Evolutionary conservation across 148 eudicot species (phyloP).

Genomic region (Rhododendron griersonianum): DNA sequence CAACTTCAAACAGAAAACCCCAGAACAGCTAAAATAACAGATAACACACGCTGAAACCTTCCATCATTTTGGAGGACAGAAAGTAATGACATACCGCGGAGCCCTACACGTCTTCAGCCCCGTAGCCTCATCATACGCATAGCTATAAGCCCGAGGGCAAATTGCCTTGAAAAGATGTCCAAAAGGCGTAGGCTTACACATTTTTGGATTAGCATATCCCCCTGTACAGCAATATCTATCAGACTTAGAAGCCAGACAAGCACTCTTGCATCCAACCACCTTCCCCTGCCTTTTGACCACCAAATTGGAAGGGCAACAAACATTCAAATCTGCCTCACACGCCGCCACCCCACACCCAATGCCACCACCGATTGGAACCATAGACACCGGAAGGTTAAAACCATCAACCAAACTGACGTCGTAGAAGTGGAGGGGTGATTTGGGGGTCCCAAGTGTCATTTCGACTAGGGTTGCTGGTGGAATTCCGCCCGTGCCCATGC

Average conservation of each 20-base stretch:
- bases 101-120: slow-evolving; percentile 63
- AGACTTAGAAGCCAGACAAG: slow-evolving; percentile 49
- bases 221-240: slow-evolving; percentile 55
- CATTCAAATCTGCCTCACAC: slow-evolving; percentile 59
- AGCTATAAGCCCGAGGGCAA: slow-evolving; percentile 58
- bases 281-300: slow-evolving; percentile 33
- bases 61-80: slow-evolving; percentile 26
- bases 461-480: slow-evolving; percentile 65
- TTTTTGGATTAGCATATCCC: slow-evolving; percentile 26
- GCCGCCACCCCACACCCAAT: slow-evolving; percentile 53
- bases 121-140: slow-evolving; percentile 46
- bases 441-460: slow-evolving; percentile 56
- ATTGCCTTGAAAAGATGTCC: slow-evolving; percentile 42
- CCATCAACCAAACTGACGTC: slow-evolving; percentile 75
- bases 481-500: slow-evolving; percentile 44
- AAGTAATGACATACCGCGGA: slow-evolving; percentile 52
- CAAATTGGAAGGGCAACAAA: slow-evolving; percentile 42
- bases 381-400: slow-evolving; percentile 59
- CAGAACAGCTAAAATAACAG: too few relatives aligned
- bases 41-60: too few relatives aligned
- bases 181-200: slow-evolving; percentile 45
- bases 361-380: slow-evolving; percentile 41
- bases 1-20: background rate
- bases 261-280: slow-evolving; percentile 83
- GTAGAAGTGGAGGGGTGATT: slow-evolving; percentile 43